Evolutionary conservation across 2,329 filamentous ascomycete genomes (phyloP), one percentile per base, ranked within the genome.

Genomic region (Nannizziopsis barbatae): DNA sequence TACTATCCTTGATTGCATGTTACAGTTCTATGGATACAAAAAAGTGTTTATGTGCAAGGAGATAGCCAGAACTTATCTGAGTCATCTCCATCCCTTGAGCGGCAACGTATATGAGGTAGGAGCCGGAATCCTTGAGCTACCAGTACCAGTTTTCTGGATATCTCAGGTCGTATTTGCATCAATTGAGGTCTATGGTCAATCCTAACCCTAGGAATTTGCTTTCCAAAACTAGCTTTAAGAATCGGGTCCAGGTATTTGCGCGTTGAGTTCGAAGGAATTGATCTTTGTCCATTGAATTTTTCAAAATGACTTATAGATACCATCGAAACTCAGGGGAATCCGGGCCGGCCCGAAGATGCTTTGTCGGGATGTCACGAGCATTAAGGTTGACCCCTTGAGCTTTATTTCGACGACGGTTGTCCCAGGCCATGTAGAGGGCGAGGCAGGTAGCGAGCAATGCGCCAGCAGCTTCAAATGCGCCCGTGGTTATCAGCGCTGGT

Each of bases 401-500:
- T 12, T 64, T 61, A 56, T 86, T 75, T 42, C 82, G 72, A 41
- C 76, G 70, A 57, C 65, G 70, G 57, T 86, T 86, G 58, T 86
- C 82, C 31, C 73, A 60, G 36, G 75, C 67, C 81, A 85, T 86
- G 57, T 74, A 86, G 0, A 66, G 45, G 0, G 80, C 82, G 42
- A 85, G 59, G n/a, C 67, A 50, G 3, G 72, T 63, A 0, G 80
- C 75, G 45, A 81, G 61, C 1, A 76, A 51, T 18, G 74, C 72
- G 0, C 82, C 82, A 0, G 65, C 66, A 0, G 73, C 81, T 0
- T 81, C 81, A 37, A 82, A 83, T 2, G 71, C 73, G 0, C 79
- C 79, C 2, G 77, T 82, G 0, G 80, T 83, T 33, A 78, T 74
- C 37, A 84, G 63, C 0, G 82, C 82, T 0, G 81, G 80, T 47